Conservation (phyloP, 2,329 filamentous ascomycete species). For the Monascus ruber region DNA sequence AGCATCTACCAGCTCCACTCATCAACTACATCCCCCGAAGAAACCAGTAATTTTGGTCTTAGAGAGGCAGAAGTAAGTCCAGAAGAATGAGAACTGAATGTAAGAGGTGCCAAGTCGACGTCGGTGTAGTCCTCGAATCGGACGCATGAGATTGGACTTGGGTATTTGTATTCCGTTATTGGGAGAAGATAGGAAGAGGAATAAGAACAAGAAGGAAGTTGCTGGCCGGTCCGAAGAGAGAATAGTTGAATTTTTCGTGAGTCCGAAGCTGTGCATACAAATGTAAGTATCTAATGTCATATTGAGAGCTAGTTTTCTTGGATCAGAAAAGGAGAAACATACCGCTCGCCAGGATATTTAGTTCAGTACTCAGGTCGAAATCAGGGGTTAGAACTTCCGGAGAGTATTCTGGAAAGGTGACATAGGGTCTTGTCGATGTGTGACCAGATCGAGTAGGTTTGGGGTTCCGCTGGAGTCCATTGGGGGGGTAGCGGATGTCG, state of each 20-base stretch:
- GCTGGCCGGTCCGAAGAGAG: slow-evolving; percentile 25
- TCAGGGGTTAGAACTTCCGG: slow-evolving; percentile 14
- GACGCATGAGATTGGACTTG: slow-evolving; percentile 15
- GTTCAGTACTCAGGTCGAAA: slow-evolving; percentile 26
- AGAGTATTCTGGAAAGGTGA: slow-evolving; percentile 23
- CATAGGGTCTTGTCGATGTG: slow-evolving; percentile 23
- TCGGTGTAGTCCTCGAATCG: slow-evolving; percentile 20
- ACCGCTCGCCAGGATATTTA: slow-evolving; percentile 29
- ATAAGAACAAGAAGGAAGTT: slow-evolving; percentile 15
- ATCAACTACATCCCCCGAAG: slow-evolving; percentile 20
- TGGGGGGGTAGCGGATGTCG: slow-evolving; percentile 26
- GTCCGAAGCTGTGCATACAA: slow-evolving; percentile 16
- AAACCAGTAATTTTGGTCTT: slow-evolving; percentile 24
- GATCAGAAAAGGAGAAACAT: slow-evolving; percentile 3
- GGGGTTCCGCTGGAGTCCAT: slow-evolving; percentile 14
- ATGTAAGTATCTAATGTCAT: neutral
- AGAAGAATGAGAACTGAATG: neutral
- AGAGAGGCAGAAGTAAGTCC: slow-evolving; percentile 9
- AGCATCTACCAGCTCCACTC: slow-evolving; percentile 26
- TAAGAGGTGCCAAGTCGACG: slow-evolving; percentile 4
- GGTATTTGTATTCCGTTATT: slow-evolving; percentile 14
- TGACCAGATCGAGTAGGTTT: slow-evolving; percentile 16
- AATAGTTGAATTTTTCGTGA: slow-evolving; percentile 25
- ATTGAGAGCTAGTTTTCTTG: neutral
- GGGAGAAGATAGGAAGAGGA: neutral